Percentiles rank a stretch among this genome's conserved stretches.
phyloP scores from a whole-genome alignment of 805 yeast species.

The Metschnikowia kunwiensis region DNA sequence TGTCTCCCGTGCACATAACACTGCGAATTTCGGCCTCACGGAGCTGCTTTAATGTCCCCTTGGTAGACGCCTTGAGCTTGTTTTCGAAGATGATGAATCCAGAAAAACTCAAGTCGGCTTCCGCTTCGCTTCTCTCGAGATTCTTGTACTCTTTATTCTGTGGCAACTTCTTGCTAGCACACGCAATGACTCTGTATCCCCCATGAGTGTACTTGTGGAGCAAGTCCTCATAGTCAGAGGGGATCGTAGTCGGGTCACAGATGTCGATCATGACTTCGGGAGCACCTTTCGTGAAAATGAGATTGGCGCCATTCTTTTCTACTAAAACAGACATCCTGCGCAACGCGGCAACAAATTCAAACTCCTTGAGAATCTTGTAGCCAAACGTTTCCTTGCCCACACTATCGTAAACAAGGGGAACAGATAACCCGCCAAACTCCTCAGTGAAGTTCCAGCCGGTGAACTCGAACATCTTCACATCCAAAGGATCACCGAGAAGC shows the following conservation, averaged over 20 bases:
- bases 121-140: constrained; percentile 63
- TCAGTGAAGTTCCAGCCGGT: constrained; percentile 76
- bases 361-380: constrained; percentile 46
- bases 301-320: constrained; percentile 17
- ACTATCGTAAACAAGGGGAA: constrained; percentile 18
- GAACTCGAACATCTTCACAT: constrained; percentile 88
- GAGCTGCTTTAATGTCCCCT: constrained; percentile 55
- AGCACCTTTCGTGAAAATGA: constrained; percentile 82
- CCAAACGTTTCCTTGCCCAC: constrained; percentile 19
- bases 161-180: constrained; percentile 62
- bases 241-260: constrained; percentile 70
- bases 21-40: constrained; percentile 72
- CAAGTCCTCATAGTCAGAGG: constrained; percentile 67
- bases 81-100: constrained; percentile 95
- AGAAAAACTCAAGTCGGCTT: constrained; percentile 63
- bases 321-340: constrained; percentile 89
- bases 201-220: constrained; percentile 85
- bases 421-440: constrained; percentile 40
- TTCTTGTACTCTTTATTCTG: constrained; percentile 6
- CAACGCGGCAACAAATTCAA: constrained; percentile 79
- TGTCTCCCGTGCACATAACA: constrained; percentile 97
- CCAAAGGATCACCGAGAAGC: constrained; percentile 90
- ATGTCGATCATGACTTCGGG: constrained; percentile 88
- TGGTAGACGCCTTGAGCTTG: constrained; percentile 71
- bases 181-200: constrained; percentile 94